Evolutionary conservation across 2,329 filamentous ascomycete species (phyloP).

Genomic region (Lasiodiplodia sp.): DNA sequence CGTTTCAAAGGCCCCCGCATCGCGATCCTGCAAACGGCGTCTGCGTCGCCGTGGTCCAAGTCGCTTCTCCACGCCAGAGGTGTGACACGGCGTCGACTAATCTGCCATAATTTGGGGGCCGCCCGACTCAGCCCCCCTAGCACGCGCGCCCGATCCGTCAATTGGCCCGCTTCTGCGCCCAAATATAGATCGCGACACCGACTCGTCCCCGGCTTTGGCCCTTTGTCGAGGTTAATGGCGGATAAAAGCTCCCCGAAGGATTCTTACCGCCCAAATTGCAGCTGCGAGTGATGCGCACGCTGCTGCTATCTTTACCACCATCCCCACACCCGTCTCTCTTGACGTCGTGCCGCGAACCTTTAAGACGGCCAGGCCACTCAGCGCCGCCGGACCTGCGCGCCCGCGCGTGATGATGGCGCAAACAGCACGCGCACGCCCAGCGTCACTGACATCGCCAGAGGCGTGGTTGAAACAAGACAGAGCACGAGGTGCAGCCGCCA

Average conservation of each 20-base stretch:
- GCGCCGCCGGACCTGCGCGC: conserved; percentile 5
- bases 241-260: conserved; percentile 27
- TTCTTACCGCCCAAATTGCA: conserved; percentile 26
- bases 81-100: conserved; percentile 13
- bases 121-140: conserved; percentile 1
- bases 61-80: conserved; percentile 22
- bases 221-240: conserved; percentile 15
- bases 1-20: conserved; percentile 23
- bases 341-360: conserved; percentile 2
- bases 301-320: conserved; percentile 6
- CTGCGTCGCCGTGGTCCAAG: background rate
- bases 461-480: conserved; percentile 10
- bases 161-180: conserved; percentile 18
- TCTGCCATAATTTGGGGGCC: conserved; percentile 22
- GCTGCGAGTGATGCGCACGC: background rate
- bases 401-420: conserved; percentile 5
- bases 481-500: conserved; percentile 13
- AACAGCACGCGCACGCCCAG: background rate
- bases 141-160: conserved; percentile 4
- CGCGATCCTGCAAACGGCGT: conserved; percentile 19
- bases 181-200: conserved; percentile 21
- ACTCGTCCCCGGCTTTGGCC: background rate
- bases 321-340: background rate
- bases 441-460: background rate
- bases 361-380: conserved; percentile 12